phyloP scores from a whole-genome alignment of 148 eudicot genomes.

The Cornus florida region DNA sequence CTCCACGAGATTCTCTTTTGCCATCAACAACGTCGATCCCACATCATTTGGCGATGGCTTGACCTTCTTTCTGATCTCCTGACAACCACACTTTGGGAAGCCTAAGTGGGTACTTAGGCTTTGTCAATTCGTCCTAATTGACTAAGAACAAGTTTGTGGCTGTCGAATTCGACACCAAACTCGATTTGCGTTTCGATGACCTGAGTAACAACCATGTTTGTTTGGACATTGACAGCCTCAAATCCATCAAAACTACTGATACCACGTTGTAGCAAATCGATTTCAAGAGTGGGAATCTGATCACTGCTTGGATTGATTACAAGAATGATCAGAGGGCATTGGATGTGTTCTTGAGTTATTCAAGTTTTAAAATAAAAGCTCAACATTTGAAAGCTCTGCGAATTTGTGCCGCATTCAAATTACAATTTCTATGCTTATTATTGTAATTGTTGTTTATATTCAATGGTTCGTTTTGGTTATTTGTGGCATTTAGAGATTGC shows the following conservation, averaged over 20 bases:
- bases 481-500: background rate
- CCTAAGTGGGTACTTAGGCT: constrained; percentile 78
- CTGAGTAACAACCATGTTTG: constrained; percentile 82
- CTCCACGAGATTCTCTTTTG: constrained; percentile 67
- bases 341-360: constrained; percentile 54
- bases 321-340: constrained; percentile 36
- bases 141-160: constrained; percentile 75
- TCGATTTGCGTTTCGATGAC: constrained; percentile 60
- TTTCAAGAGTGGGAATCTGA: constrained; percentile 60
- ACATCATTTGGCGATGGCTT: constrained; percentile 72
- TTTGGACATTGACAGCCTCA: constrained; percentile 59
- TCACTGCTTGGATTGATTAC: constrained; percentile 86
- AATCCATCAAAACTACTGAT: constrained; percentile 53
- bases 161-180: constrained; percentile 72
- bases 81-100: constrained; percentile 59
- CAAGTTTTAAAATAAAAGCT: constrained; percentile 22
- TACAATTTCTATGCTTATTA: too few relatives aligned
- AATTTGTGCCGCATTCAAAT: too few relatives aligned
- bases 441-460: too few relatives aligned
- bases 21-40: constrained; percentile 51
- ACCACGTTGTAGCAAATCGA: constrained; percentile 35
- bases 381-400: too few relatives aligned
- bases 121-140: constrained; percentile 59
- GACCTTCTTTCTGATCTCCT: constrained; percentile 71
- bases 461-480: background rate